Percentiles rank a stretch among this genome's conserved stretches.
Conservation (phyloP, 257 asterid genomes). For the Jacaranda copaia region DNA sequence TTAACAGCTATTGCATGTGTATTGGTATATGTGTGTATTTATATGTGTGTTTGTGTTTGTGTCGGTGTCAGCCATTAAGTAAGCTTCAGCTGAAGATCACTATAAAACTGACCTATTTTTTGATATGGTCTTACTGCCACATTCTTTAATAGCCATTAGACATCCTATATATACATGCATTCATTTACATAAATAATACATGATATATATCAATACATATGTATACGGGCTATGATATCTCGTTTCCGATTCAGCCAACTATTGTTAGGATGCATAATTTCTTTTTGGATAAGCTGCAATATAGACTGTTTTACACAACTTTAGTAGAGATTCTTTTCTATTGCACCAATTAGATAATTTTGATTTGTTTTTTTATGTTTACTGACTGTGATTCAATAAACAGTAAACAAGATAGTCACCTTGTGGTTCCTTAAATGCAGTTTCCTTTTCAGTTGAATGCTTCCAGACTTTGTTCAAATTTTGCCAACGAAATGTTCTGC, state of each 20-base stretch:
- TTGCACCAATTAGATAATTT: not conserved
- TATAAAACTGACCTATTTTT: no score
- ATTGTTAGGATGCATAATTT: not conserved
- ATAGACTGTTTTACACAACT: not conserved
- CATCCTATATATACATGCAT: not conserved
- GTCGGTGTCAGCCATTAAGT: no score
- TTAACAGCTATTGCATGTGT: no score
- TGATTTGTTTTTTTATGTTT: not conserved
- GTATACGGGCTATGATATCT: not conserved
- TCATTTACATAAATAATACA: not conserved
- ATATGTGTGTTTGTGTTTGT: no score
- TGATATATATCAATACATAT: not conserved
- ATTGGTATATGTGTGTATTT: no score
- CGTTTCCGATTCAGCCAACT: not conserved
- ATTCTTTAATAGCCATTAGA: no score
- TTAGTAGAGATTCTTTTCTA: not conserved
- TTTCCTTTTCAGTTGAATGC: not conserved
- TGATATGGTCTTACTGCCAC: no score
- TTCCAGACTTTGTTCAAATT: slow-evolving; percentile 15
- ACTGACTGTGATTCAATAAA: not conserved
- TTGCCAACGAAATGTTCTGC: not conserved
- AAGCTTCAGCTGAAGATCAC: no score
- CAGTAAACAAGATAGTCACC: not conserved
- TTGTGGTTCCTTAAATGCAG: not conserved
- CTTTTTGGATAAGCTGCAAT: not conserved